phyloP scores from a whole-genome alignment of 768 basidiomycete species.

The Tylopilus sp. region DNA sequence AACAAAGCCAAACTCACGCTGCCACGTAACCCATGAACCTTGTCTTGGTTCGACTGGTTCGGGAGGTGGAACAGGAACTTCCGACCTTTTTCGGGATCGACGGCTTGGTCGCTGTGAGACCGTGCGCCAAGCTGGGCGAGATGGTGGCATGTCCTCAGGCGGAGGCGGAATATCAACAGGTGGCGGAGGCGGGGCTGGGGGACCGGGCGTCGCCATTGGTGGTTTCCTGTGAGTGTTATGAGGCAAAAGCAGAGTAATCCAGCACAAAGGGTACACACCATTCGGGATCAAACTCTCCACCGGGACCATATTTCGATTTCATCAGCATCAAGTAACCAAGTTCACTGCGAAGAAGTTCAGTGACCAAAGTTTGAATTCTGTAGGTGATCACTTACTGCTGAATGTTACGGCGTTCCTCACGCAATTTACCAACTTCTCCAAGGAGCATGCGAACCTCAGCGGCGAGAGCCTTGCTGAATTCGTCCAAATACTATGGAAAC shows the following conservation, averaged over 20 bases:
- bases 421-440: conserved; percentile 77
- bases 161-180: conserved; percentile 41
- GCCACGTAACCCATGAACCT: conserved; percentile 63
- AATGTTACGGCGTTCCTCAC: conserved; percentile 66
- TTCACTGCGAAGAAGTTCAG: conserved; percentile 46
- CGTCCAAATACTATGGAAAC: conserved; percentile 66
- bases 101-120: conserved; percentile 38
- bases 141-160: conserved; percentile 41
- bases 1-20: conserved; percentile 46
- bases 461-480: conserved; percentile 83
- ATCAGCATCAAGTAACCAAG: conserved; percentile 66
- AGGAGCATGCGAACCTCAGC: conserved; percentile 81
- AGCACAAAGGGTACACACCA: conserved; percentile 44
- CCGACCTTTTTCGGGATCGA: conserved; percentile 43
- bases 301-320: conserved; percentile 77
- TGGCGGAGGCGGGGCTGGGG: conserved; percentile 38
- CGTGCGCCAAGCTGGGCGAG: conserved; percentile 62
- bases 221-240: conserved; percentile 41
- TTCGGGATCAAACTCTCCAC: conserved; percentile 81
- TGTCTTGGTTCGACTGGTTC: conserved; percentile 40
- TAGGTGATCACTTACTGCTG: conserved; percentile 60
- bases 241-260: not conserved
- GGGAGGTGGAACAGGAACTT: conserved; percentile 30
- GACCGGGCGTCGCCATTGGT: conserved; percentile 33
- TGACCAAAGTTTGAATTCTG: not conserved